Conservation (phyloP, 169 alveolate genomes). For the Plasmodium yoelii region DNA sequence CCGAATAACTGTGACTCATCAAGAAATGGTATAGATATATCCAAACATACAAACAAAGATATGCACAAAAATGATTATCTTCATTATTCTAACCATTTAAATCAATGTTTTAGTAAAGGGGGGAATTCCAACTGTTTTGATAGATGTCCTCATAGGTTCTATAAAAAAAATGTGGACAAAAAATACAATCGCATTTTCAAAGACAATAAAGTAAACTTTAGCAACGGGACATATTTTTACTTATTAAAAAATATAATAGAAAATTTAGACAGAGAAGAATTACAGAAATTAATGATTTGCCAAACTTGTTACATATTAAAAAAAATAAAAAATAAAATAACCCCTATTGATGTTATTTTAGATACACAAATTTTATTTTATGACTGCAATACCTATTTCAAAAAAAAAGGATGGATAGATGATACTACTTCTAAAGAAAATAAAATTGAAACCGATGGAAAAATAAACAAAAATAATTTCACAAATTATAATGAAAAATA, state of each 20-base stretch:
- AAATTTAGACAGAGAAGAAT: slow-evolving; percentile 42
- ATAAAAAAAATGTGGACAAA: background rate
- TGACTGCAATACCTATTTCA: slow-evolving; percentile 49
- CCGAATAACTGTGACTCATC: background rate
- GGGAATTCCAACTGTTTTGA: background rate
- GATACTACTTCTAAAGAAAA: background rate
- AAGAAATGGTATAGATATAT: background rate
- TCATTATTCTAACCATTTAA: background rate
- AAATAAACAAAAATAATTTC: background rate
- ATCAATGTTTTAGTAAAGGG: background rate
- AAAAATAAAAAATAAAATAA: slow-evolving; percentile 46
- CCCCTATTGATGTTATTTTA: slow-evolving; percentile 44
- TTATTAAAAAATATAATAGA: slow-evolving; percentile 30
- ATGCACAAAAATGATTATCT: no score
- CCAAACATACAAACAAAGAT: background rate
- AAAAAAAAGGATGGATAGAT: slow-evolving; percentile 39
- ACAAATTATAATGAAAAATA: background rate
- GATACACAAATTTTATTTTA: slow-evolving; percentile 46
- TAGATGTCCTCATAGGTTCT: background rate
- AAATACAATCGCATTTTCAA: no score
- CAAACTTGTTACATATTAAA: slow-evolving; percentile 35
- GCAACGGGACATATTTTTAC: slow-evolving; percentile 14
- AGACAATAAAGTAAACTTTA: background rate
- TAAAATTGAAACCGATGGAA: background rate
- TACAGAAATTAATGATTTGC: slow-evolving; percentile 26